These are phyloP conservation scores for Zostera marina DNA, from an alignment of 116 monocot species.

Conservation along the genomic window DNA sequence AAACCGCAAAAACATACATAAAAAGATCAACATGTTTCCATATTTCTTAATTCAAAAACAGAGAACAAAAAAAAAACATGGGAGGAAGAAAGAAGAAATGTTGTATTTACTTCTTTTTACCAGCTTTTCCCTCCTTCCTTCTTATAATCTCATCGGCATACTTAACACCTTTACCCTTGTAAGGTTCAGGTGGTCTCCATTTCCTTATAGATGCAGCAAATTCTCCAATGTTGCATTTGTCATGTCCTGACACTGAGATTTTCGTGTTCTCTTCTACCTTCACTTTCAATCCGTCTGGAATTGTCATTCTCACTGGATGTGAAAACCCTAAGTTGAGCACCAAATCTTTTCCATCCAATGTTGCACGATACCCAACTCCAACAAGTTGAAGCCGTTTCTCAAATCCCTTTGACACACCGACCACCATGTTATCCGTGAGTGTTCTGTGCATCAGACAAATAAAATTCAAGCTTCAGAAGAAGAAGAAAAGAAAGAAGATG, in stretches of 20 bases:
- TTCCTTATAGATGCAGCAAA: slow-evolving; percentile 81
- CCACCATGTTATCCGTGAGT: slow-evolving; percentile 89
- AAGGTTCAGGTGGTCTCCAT: slow-evolving; percentile 96
- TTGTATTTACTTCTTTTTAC: slow-evolving; percentile 78
- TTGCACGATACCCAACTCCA: slow-evolving; percentile 84
- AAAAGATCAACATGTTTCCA: too few species aligned
- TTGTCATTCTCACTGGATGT: slow-evolving; percentile 72
- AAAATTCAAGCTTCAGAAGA: not conserved
- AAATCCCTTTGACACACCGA: slow-evolving; percentile 90
- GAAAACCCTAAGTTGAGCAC: slow-evolving; percentile 86
- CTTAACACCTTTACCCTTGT: slow-evolving; percentile 87
- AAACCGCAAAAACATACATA: too few species aligned
- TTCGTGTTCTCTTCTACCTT: slow-evolving; percentile 90
- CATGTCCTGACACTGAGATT: slow-evolving; percentile 49
- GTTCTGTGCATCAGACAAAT: slow-evolving; percentile 36
- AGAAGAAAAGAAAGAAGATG: not conserved
- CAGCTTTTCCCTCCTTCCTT: slow-evolving; percentile 94
- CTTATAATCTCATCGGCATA: slow-evolving; percentile 87
- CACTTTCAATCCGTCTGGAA: slow-evolving; percentile 59
- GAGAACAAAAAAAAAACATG: not conserved
- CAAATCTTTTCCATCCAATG: slow-evolving; percentile 58
- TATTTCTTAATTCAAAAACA: not conserved
- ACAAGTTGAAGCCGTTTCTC: slow-evolving; percentile 69
- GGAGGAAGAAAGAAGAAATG: too few species aligned
- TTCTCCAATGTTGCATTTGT: slow-evolving; percentile 65